Conservation (phyloP, 2,329 filamentous ascomycete genomes). For the Sphaerulina vaccinii region DNA sequence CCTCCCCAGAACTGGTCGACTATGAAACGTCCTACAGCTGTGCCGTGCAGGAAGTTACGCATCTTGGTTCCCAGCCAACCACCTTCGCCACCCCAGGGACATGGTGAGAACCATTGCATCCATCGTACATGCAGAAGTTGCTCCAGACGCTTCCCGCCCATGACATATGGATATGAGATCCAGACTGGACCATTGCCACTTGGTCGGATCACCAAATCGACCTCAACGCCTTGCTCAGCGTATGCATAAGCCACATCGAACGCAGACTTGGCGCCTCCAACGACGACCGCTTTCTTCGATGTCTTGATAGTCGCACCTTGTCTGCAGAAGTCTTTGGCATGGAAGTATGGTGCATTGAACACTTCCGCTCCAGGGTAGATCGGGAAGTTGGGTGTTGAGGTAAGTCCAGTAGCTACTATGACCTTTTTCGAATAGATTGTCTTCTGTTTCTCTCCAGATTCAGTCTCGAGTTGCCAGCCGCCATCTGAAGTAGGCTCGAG, state of each 20-base stretch:
- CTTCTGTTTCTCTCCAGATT: conserved; percentile 26
- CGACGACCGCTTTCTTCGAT: conserved; percentile 50
- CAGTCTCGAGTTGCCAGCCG: conserved; percentile 26
- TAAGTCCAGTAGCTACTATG: conserved; percentile 62
- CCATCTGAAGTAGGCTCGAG: conserved; percentile 42
- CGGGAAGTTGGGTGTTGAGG: conserved; percentile 58
- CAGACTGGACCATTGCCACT: conserved; percentile 60
- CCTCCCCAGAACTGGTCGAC: conserved; percentile 58
- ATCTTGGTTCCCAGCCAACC: conserved; percentile 51
- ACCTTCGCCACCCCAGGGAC: conserved; percentile 66
- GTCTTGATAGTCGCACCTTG: conserved; percentile 40
- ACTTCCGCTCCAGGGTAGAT: conserved; percentile 48
- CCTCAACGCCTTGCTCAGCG: conserved; percentile 51
- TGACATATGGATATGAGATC: conserved; percentile 62
- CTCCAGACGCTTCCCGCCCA: conserved; percentile 65
- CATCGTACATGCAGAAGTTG: conserved; percentile 66
- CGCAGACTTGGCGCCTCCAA: conserved; percentile 63
- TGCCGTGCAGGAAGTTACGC: conserved; percentile 58
- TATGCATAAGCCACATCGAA: conserved; percentile 63
- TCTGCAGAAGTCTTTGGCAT: conserved; percentile 54
- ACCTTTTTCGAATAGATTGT: conserved; percentile 54
- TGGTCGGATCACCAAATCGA: conserved; percentile 59
- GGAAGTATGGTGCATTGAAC: conserved; percentile 58
- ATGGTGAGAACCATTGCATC: conserved; percentile 72
- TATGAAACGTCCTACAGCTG: conserved; percentile 55